phyloP scores from a whole-genome alignment of 2,329 filamentous ascomycete species.

The Didymella pinodella region DNA sequence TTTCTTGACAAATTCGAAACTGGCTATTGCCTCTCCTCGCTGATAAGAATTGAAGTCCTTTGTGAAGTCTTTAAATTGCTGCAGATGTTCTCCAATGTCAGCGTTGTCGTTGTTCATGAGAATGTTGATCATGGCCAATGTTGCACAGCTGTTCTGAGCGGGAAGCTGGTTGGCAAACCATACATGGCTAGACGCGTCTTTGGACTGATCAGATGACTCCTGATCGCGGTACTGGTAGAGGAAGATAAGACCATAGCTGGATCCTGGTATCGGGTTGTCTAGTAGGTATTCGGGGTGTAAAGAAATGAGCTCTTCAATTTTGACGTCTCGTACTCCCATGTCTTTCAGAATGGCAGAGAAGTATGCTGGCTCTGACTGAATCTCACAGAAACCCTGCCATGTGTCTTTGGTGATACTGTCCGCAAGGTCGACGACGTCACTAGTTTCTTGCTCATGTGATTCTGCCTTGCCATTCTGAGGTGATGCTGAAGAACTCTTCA shows the following conservation, averaged over 20 bases:
- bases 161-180: conserved; percentile 94
- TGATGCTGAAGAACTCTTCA: not conserved
- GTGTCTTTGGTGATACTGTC: conserved; percentile 51
- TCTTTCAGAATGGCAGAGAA: conserved; percentile 86
- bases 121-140: conserved; percentile 91
- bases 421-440: conserved; percentile 42
- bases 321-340: conserved; percentile 76
- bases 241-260: conserved; percentile 83
- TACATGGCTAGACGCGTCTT: conserved; percentile 69
- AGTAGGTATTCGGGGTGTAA: conserved; percentile 63
- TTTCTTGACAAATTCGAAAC: conserved; percentile 77
- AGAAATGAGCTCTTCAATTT: conserved; percentile 77
- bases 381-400: conserved; percentile 80
- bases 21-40: conserved; percentile 77
- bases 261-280: conserved; percentile 36
- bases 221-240: conserved; percentile 75
- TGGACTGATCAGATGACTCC: conserved; percentile 58
- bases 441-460: not conserved
- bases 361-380: conserved; percentile 87
- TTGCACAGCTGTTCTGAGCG: conserved; percentile 79
- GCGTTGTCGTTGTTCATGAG: conserved; percentile 78
- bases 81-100: conserved; percentile 73
- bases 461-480: not conserved
- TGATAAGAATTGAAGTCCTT: conserved; percentile 71
- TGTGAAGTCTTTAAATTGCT: conserved; percentile 77